These are phyloP conservation scores for Epichloe gansuensis DNA, from an alignment of 2,329 filamentous ascomycete genomes.

Conservation along the genomic window DNA sequence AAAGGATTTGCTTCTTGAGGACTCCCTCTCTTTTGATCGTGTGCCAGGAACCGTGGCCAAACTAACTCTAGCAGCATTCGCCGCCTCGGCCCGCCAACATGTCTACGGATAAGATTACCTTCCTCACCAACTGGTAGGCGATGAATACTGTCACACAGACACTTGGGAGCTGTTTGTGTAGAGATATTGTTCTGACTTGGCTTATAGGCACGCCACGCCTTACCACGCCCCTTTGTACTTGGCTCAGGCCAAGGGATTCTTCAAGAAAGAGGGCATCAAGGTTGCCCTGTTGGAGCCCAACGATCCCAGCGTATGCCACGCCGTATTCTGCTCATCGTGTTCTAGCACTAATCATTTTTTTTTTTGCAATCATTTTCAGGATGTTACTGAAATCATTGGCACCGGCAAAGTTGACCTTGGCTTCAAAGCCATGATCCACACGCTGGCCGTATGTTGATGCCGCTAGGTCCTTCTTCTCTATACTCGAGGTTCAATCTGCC, in stretches of 20 bases:
- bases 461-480: background rate
- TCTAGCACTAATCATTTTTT: background rate
- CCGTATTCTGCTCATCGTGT: background rate
- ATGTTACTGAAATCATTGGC: conserved; percentile 73
- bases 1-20: conserved; percentile 68
- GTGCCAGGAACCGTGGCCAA: conserved; percentile 17
- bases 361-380: conserved; percentile 24
- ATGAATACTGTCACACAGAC: background rate
- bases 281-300: conserved; percentile 68
- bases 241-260: conserved; percentile 63
- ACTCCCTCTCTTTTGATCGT: background rate
- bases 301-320: conserved; percentile 50
- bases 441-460: conserved; percentile 44
- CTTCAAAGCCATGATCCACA: conserved; percentile 79
- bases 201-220: conserved; percentile 59
- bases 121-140: conserved; percentile 66
- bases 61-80: conserved; percentile 36
- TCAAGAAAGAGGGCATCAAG: conserved; percentile 62
- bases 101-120: conserved; percentile 76
- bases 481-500: too few species aligned
- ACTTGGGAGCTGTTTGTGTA: background rate
- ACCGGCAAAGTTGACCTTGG: conserved; percentile 64
- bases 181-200: background rate
- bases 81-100: conserved; percentile 40
- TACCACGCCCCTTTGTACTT: conserved; percentile 71